Base-by-base conservation (phyloP, 306 rosid species). In the Dalbergia oliveri region DNA sequence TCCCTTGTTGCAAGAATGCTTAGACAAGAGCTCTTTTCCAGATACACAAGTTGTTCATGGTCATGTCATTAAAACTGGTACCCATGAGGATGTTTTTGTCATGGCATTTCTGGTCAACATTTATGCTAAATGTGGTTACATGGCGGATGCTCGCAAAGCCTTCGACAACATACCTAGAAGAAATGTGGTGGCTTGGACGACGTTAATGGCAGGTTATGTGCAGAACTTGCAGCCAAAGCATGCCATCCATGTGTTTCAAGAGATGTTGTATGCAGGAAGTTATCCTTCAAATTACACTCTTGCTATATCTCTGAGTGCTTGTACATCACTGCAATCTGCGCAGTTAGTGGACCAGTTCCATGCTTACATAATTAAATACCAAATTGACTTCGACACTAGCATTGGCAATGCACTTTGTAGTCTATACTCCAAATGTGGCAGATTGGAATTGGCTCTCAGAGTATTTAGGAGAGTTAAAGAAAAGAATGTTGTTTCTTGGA, bases 401-500 rank as follows among this genome's bases (percentile, higher is more conserved):
- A 81, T 90, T 49, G 97, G 97, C 75, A 93, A 89, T 85, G 83
- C 94, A 47, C 92, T 95, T 53, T 93, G 96, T 79, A 90, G 94
- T 74, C 86, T 95, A n/a, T 95, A 93, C 87, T 87, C 97, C 33
- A 93, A 91, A 82, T 82, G 80, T 69, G 82, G 94, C 18, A 78
- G 60, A 31, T 81, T 95, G 86, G 84, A 83, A 11, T 72, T 69
- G 10, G 90, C 91, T 49, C 68, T 91, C 19, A 93, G 73, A 82
- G 88, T 89, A 19, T 95, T 95, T 61, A 73, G 80, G 78, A 84
- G 84, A 75, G 86, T 93, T 63, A 50, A 81, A 31, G 90, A 90
- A 70, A 90, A 91, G 82, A 70, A 91, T 84, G 96, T 93, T 56
- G 86, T 95, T 78, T 95, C 99, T 0, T 95, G 99, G 99, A 93